Evolutionary conservation across 176 grass and related monocot species (phyloP).

Genomic region (Avena sativa): DNA sequence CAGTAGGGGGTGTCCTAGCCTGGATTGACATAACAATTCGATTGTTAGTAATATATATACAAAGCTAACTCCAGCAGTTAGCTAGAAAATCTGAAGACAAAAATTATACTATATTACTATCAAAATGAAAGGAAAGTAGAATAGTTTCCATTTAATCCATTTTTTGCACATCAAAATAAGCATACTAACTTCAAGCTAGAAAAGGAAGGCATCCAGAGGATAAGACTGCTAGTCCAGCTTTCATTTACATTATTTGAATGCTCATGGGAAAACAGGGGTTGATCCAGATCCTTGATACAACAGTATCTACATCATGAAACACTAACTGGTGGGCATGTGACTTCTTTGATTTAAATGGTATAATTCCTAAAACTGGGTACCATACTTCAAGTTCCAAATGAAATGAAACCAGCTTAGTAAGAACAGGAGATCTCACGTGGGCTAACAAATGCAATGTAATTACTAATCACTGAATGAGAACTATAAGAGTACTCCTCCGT

Average conservation of each 20-base stretch:
- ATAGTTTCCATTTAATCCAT: not conserved
- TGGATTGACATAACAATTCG: constrained; percentile 44
- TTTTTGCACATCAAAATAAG: constrained; percentile 35
- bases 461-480: not conserved
- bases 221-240: constrained; percentile 4
- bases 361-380: not conserved
- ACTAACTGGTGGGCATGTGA: not conserved
- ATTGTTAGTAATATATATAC: not conserved
- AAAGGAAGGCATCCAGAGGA: not conserved
- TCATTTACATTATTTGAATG: constrained; percentile 4
- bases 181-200: constrained; percentile 33
- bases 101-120: constrained; percentile 25
- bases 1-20: constrained; percentile 51
- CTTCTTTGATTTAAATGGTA: constrained; percentile 12
- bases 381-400: not conserved
- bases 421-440: not conserved
- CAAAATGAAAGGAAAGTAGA: not conserved
- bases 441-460: constrained; percentile 14
- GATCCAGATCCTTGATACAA: constrained; percentile 17
- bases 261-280: not conserved
- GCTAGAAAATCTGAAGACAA: constrained; percentile 34
- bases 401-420: constrained; percentile 16
- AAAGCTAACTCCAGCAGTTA: not conserved
- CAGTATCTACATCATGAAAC: not conserved
- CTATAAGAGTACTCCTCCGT: not conserved